A percentile compares a stretch with the other conserved stretches of the same genome.
phyloP scores from a whole-genome alignment of 768 basidiomycete genomes.

The Calvatia gigantea region DNA sequence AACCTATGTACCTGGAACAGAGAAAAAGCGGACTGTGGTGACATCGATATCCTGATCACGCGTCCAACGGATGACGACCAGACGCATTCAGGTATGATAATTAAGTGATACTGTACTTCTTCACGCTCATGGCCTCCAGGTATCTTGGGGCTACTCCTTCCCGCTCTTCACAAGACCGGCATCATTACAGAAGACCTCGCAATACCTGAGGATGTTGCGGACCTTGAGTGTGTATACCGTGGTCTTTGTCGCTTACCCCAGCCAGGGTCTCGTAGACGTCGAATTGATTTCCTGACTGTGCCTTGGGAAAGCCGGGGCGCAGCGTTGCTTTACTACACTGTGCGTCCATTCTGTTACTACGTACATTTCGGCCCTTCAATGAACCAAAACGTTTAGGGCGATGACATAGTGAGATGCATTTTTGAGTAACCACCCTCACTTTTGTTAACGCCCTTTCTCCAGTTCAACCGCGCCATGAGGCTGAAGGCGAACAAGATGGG shows the following conservation, averaged over 20 bases:
- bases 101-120: constrained; percentile 1
- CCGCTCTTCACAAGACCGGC: constrained; percentile 47
- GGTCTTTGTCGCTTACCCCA: constrained; percentile 67
- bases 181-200: constrained; percentile 83
- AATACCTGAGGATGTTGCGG: constrained; percentile 60
- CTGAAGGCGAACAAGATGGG: constrained; percentile 79
- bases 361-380: constrained; percentile 1
- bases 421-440: neutral
- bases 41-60: constrained; percentile 89
- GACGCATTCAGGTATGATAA: constrained; percentile 63
- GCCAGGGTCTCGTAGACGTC: constrained; percentile 44
- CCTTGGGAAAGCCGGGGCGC: constrained; percentile 80
- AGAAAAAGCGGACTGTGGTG: constrained; percentile 80
- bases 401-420: constrained; percentile 64
- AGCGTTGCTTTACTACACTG: constrained; percentile 90
- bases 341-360: constrained; percentile 30
- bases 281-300: constrained; percentile 84
- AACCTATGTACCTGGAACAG: constrained; percentile 31
- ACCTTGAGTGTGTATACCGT: constrained; percentile 76
- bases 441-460: neutral
- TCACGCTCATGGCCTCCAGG: constrained; percentile 34
- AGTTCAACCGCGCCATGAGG: constrained; percentile 92
- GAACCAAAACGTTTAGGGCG: constrained; percentile 48
- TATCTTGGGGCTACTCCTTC: constrained; percentile 56
- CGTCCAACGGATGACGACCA: constrained; percentile 67